Percentiles rank a stretch among this genome's conserved stretches.
phyloP scores from a whole-genome alignment of 192 early-diverging fungal genomes.

The Podila minutissima region DNA sequence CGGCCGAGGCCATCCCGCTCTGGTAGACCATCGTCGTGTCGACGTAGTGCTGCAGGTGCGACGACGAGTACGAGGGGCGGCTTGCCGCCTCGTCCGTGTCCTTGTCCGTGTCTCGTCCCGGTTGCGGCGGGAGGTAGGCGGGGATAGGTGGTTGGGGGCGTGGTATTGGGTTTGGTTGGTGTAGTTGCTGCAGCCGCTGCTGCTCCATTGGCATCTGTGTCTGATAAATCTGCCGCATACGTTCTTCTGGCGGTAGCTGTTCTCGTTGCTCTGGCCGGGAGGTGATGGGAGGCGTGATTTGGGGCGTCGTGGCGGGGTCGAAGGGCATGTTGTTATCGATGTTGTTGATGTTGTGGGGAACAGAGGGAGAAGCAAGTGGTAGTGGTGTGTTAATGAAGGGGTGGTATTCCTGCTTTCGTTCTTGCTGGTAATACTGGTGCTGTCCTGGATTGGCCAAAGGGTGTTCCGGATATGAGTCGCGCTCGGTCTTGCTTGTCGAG shows the following conservation, averaged over 20 bases:
- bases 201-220: too few relatives aligned
- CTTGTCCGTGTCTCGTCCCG: background rate
- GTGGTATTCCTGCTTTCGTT: too few relatives aligned
- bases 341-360: background rate
- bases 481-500: background rate
- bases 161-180: background rate
- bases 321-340: background rate
- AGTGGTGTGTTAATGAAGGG: too few relatives aligned
- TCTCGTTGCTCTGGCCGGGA: background rate
- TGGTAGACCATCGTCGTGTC: slow-evolving; percentile 2
- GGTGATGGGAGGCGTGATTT: background rate
- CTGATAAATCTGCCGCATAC: background rate
- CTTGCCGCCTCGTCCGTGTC: background rate
- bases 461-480: background rate
- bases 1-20: background rate
- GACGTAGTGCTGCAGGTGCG: slow-evolving; percentile 33
- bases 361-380: too few relatives aligned
- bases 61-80: slow-evolving; percentile 32
- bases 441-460: too few relatives aligned
- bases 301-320: background rate
- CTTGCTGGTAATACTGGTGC: too few relatives aligned
- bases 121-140: too few relatives aligned
- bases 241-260: background rate
- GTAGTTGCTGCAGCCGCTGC: too few relatives aligned
- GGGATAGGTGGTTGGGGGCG: too few relatives aligned